Evolutionary conservation across 371 early-diverging fungal genomes (phyloP).

Genomic region (Entomophthora muscae): DNA sequence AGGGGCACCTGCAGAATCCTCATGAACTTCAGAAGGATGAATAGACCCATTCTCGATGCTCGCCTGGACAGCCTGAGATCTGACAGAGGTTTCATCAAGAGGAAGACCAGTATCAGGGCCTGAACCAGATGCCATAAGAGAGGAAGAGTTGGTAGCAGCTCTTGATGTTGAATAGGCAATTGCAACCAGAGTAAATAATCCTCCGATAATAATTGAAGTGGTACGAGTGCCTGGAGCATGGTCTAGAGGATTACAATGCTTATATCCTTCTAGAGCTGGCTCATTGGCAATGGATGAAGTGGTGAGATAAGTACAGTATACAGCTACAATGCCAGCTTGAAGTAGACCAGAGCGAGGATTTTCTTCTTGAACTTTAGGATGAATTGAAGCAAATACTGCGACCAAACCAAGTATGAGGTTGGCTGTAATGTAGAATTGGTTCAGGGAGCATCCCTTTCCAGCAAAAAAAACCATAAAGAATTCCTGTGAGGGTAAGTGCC

Average conservation of each 20-base stretch:
- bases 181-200: constrained; percentile 81
- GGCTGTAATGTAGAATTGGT: constrained; percentile 80
- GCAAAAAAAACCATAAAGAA: constrained; percentile 73
- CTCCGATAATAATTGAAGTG: constrained; percentile 70
- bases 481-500: constrained; percentile 44
- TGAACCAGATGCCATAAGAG: constrained; percentile 32
- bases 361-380: constrained; percentile 73
- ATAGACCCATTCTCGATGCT: constrained; percentile 49
- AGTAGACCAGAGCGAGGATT: constrained; percentile 81
- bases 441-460: constrained; percentile 50
- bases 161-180: constrained; percentile 84
- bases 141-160: constrained; percentile 63
- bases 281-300: constrained; percentile 70
- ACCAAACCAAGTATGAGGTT: constrained; percentile 41
- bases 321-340: constrained; percentile 81
- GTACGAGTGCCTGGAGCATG: constrained; percentile 54
- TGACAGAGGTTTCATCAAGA: constrained; percentile 16
- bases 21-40: constrained; percentile 44
- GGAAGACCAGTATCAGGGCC: constrained; percentile 25
- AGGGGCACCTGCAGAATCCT: constrained; percentile 22
- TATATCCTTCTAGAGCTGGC: constrained; percentile 29
- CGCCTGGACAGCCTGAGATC: constrained; percentile 37
- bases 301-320: constrained; percentile 81
- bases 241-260: constrained; percentile 72
- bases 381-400: constrained; percentile 47